Evolutionary conservation across 331 rosid genomes (phyloP).

Genomic region (Saraca asoca): DNA sequence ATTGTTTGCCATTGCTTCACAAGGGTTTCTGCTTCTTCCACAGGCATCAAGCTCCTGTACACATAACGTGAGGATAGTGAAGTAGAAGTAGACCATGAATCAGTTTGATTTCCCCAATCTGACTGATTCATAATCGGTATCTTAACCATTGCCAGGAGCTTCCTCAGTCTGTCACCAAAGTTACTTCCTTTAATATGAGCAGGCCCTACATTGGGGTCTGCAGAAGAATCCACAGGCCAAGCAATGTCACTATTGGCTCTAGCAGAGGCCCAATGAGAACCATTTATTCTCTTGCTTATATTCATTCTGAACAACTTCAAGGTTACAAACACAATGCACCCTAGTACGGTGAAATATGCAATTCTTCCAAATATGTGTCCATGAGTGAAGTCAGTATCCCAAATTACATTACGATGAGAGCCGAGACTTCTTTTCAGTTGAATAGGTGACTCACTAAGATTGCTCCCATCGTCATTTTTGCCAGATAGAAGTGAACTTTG

Average conservation of each 20-base stretch:
- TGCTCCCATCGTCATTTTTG: slow-evolving; percentile 49
- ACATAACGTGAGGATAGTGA: slow-evolving; percentile 46
- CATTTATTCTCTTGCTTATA: slow-evolving; percentile 43
- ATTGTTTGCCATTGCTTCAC: slow-evolving; percentile 87
- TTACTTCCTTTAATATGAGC: slow-evolving; percentile 53
- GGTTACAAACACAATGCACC: slow-evolving; percentile 70
- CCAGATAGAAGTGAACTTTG: slow-evolving; percentile 65
- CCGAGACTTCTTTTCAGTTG: slow-evolving; percentile 79
- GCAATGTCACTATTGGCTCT: slow-evolving; percentile 45
- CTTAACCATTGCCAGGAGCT: slow-evolving; percentile 48
- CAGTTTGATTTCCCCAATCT: slow-evolving; percentile 43
- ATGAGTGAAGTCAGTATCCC: slow-evolving; percentile 53
- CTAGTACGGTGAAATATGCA: slow-evolving; percentile 54
- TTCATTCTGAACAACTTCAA: slow-evolving; percentile 59
- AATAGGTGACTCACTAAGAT: slow-evolving; percentile 48
- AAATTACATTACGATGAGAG: slow-evolving; percentile 50
- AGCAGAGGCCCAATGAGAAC: slow-evolving; percentile 45
- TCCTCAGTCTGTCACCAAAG: slow-evolving; percentile 51
- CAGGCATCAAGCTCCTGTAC: slow-evolving; percentile 62
- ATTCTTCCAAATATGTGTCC: slow-evolving; percentile 51
- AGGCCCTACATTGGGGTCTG: slow-evolving; percentile 49
- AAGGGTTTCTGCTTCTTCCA: slow-evolving; percentile 89
- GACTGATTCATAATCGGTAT: slow-evolving; percentile 43
- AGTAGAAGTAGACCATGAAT: slow-evolving; percentile 38
- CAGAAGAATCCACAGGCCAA: slow-evolving; percentile 54